Base-by-base conservation (phyloP, 2,329 filamentous ascomycete genomes). In the Rhynchosporium agropyri region DNA sequence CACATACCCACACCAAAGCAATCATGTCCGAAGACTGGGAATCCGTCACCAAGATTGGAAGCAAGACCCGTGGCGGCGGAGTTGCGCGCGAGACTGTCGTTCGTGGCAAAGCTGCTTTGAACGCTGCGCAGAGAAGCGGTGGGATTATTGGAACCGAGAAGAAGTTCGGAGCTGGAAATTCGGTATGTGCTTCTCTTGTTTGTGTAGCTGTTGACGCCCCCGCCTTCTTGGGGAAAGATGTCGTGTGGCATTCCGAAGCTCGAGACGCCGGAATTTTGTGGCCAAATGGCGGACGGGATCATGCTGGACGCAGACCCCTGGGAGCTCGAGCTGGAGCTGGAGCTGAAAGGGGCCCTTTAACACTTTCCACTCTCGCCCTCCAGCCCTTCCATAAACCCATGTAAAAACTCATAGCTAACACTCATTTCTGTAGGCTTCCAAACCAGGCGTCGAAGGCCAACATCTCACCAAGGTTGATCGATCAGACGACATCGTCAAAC, bases 381-480 rank as follows among this genome's bases (percentile, higher is more conserved):
- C 20, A 20, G 20, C 20, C 20, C 1, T 20, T 20, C 20, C 20
- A 10, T 9, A 33, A 12, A 13, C 48, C 58, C 58, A 29, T 40
- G 31, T 12, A 48, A 36, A 43, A 46, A 33, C 29, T 38, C 54
- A 48, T 43, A 55, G 43, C 63, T 64, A 65, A 69, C 62, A 40
- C 33, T 33, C 12, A 33, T 49, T 31, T 31, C 33, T 42, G 60
- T 68, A 84, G 79, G 75, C 81, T 67, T 78, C 81, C 73, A 82
- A 81, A 74, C 80, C 79, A 65, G 83, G 75, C 60, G 73, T 82
- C 69, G 94, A 98, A 80, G 95, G 95, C 72, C 95, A 99, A 81
- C 93, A 91, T 76, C 84, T 98, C 69, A 98, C 95, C 70, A 97
- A 98, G 83, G 93, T 99, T 78, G 95, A 98, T 83, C 93, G 94